Base-by-base conservation (phyloP, 441 rosid species). In the Melastoma candidum region DNA sequence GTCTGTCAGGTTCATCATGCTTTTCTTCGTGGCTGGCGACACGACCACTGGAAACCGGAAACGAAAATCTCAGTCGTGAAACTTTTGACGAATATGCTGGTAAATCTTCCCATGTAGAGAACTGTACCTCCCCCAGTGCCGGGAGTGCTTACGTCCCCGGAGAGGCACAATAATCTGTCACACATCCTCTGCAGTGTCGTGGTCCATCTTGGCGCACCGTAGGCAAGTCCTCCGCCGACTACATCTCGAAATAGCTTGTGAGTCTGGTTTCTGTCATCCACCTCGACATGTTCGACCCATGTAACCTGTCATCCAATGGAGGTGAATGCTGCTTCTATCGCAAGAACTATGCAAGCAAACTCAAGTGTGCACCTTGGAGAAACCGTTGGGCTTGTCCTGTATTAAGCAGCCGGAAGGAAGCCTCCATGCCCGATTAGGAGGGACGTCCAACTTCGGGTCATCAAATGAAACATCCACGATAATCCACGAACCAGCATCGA, bases 371-470 rank as follows among this genome's bases (percentile, higher is more conserved):
- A 80, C 96, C 78, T 71, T 71, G 45, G 78, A 74, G 56, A 26
- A 67, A 36, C 78, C 84, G 68, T 77, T 57, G 24, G 82, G 57
- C 74, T 80, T 61, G 7, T 72, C 79, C 57, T 74, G 77, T 46
- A 87, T 84, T 74, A 87, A 71, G 51, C 83, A 79, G 59, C 96
- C 96, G 10, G 96, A 84, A 56, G 96, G 96, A 57, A 81, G 83
- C 69, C 64, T 84, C 77, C 84, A 79, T 26, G 69, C 59, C 8
- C 61, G 52, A 46, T 66, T 61, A 22, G 68, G 52, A 8, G 50
- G 13, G 12, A 32, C 45, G 17, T 58, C 65, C 48, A 67, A 66
- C 51, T 44, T 62, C 2, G 39, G 41, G 61, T 61, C 51, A 53
- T 61, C 64, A 32, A 70, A 68, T 41, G 95, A 82, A 13, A 82